Conservation (phyloP, 2,329 filamentous ascomycete genomes). For the Pestalotiopsis sp. region DNA sequence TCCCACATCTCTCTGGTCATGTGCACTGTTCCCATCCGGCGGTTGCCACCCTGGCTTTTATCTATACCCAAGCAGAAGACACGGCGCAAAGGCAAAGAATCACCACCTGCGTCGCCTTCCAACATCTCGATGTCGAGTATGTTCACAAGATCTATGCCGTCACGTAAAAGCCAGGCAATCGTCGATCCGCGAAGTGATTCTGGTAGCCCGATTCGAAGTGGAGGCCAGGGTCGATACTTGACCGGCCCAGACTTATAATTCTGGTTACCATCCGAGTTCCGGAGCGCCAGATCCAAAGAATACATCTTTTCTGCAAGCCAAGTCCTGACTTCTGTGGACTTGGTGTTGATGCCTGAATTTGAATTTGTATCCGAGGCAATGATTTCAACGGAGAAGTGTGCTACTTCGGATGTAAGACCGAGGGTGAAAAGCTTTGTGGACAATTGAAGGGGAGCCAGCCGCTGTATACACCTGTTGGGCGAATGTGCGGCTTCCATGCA, state of each 20-base stretch:
- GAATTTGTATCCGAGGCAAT: neutral
- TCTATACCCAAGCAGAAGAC: slow-evolving; percentile 7
- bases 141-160: slow-evolving; percentile 4
- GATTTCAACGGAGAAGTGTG: neutral
- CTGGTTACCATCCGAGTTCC: neutral
- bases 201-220: neutral
- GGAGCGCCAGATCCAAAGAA: neutral
- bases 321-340: fast-evolving
- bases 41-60: neutral
- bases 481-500: neutral
- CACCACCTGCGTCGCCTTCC: neutral
- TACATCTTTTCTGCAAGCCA: neutral
- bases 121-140: neutral
- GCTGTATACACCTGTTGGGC: neutral
- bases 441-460: neutral
- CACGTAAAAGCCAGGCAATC: neutral
- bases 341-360: neutral
- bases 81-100: neutral
- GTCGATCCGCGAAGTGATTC: neutral
- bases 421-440: neutral
- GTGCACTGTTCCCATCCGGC: neutral
- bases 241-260: fast-evolving
- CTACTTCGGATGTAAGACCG: neutral
- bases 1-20: slow-evolving; percentile 1
- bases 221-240: neutral